Evolutionary conservation across 2,329 filamentous ascomycete species (phyloP).

Genomic region (Curvularia sp.): DNA sequence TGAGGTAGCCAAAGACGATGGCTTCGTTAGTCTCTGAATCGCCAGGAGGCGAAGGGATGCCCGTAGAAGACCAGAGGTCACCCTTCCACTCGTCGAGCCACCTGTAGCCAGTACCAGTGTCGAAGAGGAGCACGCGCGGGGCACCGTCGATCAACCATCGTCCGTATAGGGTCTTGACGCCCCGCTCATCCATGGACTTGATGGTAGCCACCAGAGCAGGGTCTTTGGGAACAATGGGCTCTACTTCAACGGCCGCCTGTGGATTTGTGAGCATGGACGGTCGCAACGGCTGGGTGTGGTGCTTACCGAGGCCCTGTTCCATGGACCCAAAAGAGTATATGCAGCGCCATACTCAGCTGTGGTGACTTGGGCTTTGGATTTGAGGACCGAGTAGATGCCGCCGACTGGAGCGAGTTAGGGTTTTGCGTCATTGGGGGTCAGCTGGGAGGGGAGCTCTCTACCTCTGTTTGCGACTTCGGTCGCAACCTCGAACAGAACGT

Average conservation of each 20-base stretch:
- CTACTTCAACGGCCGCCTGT: conserved; percentile 95
- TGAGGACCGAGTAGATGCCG: conserved; percentile 98
- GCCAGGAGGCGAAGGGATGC: conserved; percentile 89
- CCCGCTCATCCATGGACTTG: conserved; percentile 89
- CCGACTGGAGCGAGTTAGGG: conserved; percentile 69
- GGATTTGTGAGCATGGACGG: conserved; percentile 30
- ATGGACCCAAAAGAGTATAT: conserved; percentile 92
- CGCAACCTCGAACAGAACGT: conserved; percentile 94
- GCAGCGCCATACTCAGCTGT: conserved; percentile 98
- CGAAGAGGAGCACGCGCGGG: conserved; percentile 89
- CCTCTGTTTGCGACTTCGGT: conserved; percentile 97
- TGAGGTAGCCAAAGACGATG: conserved; percentile 95
- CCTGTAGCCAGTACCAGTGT: conserved; percentile 90
- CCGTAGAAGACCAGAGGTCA: conserved; percentile 90
- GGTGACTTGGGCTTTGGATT: conserved; percentile 97
- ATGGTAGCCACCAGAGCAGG: conserved; percentile 83
- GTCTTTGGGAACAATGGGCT: conserved; percentile 84
- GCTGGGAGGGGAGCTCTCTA: conserved; percentile 55
- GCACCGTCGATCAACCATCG: conserved; percentile 98
- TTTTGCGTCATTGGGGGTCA: conserved; percentile 3
- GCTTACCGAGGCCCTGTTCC: conserved; percentile 86
- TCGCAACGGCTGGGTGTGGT: conserved; percentile 8
- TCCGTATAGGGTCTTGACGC: conserved; percentile 89
- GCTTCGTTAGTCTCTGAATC: conserved; percentile 98
- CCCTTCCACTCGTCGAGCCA: conserved; percentile 97